A percentile compares a stretch with the other conserved stretches of the same genome.
Conservation (phyloP, 192 early-diverging fungal genomes). For the Coemansia sp. region DNA sequence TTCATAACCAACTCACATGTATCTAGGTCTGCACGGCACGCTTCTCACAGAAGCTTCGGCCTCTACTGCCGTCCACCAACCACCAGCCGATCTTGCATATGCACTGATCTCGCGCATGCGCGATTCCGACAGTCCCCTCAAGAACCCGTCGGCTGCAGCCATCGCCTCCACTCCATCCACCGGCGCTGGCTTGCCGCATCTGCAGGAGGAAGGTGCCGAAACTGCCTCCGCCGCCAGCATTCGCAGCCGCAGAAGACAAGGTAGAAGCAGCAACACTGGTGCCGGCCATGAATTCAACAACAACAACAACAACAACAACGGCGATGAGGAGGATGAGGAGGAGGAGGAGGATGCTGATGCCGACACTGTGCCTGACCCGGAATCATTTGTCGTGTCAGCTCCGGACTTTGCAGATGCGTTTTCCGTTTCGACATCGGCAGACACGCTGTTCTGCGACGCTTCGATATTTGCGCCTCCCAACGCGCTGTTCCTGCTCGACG, state of each 20-base stretch:
- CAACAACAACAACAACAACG: not conserved
- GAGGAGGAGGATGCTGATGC: conserved; percentile 33
- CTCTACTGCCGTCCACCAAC: conserved; percentile 29
- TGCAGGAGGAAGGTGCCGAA: no score
- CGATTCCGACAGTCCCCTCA: conserved; percentile 10
- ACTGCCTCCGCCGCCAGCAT: no score
- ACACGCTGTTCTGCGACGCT: conserved; percentile 47
- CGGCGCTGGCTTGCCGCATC: not conserved
- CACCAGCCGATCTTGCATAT: conserved; percentile 39
- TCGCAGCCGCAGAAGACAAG: no score
- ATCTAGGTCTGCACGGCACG: conserved; percentile 52
- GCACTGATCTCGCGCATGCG: conserved; percentile 45
- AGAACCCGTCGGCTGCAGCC: not conserved
- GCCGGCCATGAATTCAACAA: no score
- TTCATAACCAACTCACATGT: conserved; percentile 14
- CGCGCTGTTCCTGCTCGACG: conserved; percentile 42
- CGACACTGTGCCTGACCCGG: conserved; percentile 50
- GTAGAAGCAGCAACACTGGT: not conserved
- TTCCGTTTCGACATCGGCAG: conserved; percentile 32
- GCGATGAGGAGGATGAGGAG: not conserved
- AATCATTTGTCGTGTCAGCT: conserved; percentile 54
- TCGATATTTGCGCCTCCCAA: conserved; percentile 49
- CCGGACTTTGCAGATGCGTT: conserved; percentile 45
- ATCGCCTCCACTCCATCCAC: not conserved
- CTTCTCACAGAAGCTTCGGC: conserved; percentile 37